These are phyloP conservation scores for Hyaloperonospora arabidopsidis DNA, from an alignment of 352 stramenopile species.

Conservation along the genomic window DNA sequence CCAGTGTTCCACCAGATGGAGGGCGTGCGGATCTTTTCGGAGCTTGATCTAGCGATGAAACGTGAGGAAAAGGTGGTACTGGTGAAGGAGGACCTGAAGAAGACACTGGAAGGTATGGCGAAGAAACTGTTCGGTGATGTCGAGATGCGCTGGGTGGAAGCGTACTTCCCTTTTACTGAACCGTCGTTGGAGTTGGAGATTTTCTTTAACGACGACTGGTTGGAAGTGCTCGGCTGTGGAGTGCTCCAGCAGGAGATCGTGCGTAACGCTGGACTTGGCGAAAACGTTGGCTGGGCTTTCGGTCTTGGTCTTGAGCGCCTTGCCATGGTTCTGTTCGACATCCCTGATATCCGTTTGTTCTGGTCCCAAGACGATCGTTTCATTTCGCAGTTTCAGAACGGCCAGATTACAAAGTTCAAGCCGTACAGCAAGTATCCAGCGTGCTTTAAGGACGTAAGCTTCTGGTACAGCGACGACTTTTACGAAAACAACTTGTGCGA, in stretches of 20 bases:
- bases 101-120: conserved; percentile 91
- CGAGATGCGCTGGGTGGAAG: conserved; percentile 96
- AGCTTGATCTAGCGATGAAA: conserved; percentile 47
- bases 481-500: conserved; percentile 97
- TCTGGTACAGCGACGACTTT: conserved; percentile 90
- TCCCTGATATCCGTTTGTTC: conserved; percentile 99
- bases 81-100: conserved; percentile 93
- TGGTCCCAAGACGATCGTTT: conserved; percentile 95
- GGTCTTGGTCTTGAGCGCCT: conserved; percentile 96
- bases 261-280: conserved; percentile 72
- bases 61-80: conserved; percentile 67
- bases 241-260: conserved; percentile 95
- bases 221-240: conserved; percentile 98
- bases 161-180: conserved; percentile 99
- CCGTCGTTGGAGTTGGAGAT: conserved; percentile 98
- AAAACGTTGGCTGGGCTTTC: conserved; percentile 95
- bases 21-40: conserved; percentile 92
- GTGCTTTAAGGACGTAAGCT: conserved; percentile 98
- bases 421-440: conserved; percentile 98
- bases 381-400: conserved; percentile 88
- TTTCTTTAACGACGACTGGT: conserved; percentile 95
- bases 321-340: conserved; percentile 98
- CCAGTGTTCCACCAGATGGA: conserved; percentile 99
- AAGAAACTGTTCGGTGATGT: conserved; percentile 87
- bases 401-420: conserved; percentile 94